Percentiles rank a stretch among this genome's conserved stretches.
These are phyloP conservation scores for Hypoxylon sp. DNA, from an alignment of 2,329 filamentous ascomycete species.

Conservation along the genomic window DNA sequence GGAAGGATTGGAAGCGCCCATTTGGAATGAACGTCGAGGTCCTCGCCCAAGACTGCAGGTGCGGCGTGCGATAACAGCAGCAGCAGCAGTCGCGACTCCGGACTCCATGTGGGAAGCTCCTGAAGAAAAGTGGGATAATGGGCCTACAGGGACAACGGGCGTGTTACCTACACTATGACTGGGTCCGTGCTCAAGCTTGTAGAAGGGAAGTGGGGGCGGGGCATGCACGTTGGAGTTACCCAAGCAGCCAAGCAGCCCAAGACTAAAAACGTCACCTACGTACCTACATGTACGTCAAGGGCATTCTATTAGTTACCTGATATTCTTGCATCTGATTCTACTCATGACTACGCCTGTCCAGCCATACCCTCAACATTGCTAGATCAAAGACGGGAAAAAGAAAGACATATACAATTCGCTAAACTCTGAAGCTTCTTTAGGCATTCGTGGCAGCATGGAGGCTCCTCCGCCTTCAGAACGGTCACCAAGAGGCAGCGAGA, in stretches of 20 bases:
- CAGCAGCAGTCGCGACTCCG: background rate
- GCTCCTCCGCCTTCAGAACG: constrained; percentile 14
- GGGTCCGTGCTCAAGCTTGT: constrained; percentile 27
- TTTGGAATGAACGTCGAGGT: background rate
- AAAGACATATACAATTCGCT: background rate
- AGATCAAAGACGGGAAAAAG: no score
- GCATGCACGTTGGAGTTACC: constrained; percentile 6
- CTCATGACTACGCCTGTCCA: background rate
- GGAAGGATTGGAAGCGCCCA: background rate
- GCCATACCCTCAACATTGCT: background rate
- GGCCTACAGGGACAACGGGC: constrained; percentile 1
- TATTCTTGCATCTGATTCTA: background rate
- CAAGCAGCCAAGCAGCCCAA: no score
- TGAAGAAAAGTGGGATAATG: background rate
- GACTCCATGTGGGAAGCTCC: background rate
- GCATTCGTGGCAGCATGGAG: constrained; percentile 25
- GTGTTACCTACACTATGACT: background rate
- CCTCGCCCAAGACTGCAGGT: background rate
- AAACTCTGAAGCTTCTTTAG: background rate
- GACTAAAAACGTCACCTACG: constrained; percentile 4
- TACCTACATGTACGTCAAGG: no score
- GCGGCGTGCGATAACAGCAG: background rate
- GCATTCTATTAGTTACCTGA: constrained; percentile 1
- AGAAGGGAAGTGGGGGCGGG: constrained; percentile 23
- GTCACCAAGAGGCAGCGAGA: constrained; percentile 15